Evolutionary conservation across 139 green algal genomes (phyloP).

Genomic region (Chlamydomonas incerta): DNA sequence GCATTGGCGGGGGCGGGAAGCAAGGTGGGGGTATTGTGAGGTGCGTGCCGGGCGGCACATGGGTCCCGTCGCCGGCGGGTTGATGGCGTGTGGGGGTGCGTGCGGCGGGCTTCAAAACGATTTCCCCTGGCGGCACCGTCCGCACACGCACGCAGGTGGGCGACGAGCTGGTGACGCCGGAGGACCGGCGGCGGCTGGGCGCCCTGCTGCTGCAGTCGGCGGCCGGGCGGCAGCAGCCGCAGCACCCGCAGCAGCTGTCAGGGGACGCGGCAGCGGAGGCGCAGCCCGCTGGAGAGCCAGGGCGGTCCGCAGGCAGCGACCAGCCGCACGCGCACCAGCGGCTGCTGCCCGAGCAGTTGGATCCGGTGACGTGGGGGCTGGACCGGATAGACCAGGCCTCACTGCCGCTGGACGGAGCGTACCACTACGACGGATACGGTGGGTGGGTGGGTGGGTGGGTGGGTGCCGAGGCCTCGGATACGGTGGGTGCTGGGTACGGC

Average conservation of each 20-base stretch:
- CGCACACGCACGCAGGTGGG: constrained; percentile 19
- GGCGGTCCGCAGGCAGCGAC: neutral
- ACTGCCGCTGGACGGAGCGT: constrained; percentile 74
- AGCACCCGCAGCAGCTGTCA: constrained; percentile 10
- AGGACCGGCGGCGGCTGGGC: neutral
- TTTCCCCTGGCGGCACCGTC: too few species aligned
- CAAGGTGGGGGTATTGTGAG: neutral
- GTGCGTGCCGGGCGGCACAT: neutral
- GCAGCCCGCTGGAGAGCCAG: too few species aligned
- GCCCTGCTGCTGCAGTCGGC: too few species aligned
- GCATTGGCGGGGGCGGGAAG: neutral
- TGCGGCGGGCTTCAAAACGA: too few species aligned
- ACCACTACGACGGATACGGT: constrained; percentile 59
- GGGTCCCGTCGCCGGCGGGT: neutral
- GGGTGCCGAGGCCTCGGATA: neutral
- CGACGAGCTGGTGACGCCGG: neutral
- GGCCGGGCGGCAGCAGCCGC: neutral
- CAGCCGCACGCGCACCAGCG: neutral
- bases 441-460: neutral
- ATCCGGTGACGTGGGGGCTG: constrained; percentile 62
- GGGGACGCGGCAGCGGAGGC: neutral
- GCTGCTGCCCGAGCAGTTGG: constrained; percentile 25
- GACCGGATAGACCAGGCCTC: constrained; percentile 74
- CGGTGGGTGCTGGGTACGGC: neutral
- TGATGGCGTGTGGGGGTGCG: neutral